Conservation (phyloP, 192 early-diverging fungal genomes). For the Glomus cerebriforme region DNA sequence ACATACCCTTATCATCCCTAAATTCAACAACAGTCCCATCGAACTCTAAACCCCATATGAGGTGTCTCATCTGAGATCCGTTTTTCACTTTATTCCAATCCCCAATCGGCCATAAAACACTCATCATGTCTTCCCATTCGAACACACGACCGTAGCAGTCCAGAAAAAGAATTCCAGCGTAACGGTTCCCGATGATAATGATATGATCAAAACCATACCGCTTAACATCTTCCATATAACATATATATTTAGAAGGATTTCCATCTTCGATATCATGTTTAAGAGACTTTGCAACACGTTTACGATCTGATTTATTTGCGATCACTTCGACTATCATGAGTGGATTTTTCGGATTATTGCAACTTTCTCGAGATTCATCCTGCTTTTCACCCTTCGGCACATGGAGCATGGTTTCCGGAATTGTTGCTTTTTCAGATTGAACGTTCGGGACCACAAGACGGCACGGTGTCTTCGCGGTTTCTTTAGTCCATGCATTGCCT, state of each 20-base stretch:
- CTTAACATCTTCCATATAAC: background rate
- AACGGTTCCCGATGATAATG: background rate
- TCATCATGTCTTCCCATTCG: background rate
- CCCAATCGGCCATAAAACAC: constrained; percentile 14
- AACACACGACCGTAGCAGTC: constrained; percentile 25
- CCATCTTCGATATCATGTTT: background rate
- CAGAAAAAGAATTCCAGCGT: constrained; percentile 20
- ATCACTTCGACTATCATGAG: constrained; percentile 21
- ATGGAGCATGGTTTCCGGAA: constrained; percentile 11
- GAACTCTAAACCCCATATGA: background rate
- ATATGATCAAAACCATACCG: constrained; percentile 21
- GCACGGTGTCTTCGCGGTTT: background rate
- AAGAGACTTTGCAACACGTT: constrained; percentile 14
- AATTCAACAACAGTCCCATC: constrained; percentile 14
- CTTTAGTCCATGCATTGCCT: background rate
- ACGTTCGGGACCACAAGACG: background rate
- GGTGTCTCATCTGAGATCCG: background rate
- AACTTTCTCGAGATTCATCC: background rate
- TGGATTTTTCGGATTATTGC: background rate
- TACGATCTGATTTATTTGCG: constrained; percentile 26
- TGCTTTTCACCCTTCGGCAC: constrained; percentile 11
- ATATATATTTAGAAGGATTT: background rate
- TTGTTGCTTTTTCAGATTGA: background rate
- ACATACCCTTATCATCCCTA: constrained; percentile 1
- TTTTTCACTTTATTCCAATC: background rate